A percentile compares a stretch with the other conserved stretches of the same genome.
These are phyloP conservation scores for Bruguiera sexangula DNA, from an alignment of 345 rosid species.

Conservation along the genomic window DNA sequence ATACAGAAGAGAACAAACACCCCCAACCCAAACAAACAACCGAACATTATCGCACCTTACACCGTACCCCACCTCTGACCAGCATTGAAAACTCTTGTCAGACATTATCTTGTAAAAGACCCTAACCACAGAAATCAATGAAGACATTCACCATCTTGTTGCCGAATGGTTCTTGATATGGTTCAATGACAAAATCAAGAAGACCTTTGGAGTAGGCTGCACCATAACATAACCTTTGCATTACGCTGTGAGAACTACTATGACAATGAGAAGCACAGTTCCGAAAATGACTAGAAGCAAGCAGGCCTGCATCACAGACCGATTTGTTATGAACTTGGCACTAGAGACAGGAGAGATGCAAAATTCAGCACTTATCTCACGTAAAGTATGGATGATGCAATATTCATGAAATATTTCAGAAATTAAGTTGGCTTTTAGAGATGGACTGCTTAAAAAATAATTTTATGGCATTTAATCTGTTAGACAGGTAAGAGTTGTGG, in stretches of 20 bases:
- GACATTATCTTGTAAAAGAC: conserved; percentile 4
- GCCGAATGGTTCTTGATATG: conserved; percentile 12
- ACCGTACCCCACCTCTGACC: conserved; percentile 21
- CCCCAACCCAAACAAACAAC: conserved; percentile 8
- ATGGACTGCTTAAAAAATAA: neutral
- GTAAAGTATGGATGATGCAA: neutral
- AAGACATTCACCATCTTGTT: conserved; percentile 9
- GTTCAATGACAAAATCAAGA: neutral
- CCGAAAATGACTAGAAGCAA: conserved; percentile 91
- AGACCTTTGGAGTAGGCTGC: conserved; percentile 29
- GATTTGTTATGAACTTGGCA: too few relatives aligned
- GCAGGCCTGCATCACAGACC: conserved; percentile 55
- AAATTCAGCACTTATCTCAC: neutral
- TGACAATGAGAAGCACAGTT: conserved; percentile 71
- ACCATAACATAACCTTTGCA: neutral
- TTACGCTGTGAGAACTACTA: conserved; percentile 69
- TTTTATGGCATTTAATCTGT: neutral
- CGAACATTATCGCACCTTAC: conserved; percentile 5
- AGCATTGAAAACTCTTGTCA: conserved; percentile 16
- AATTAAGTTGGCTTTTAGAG: neutral
- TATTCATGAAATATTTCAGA: neutral
- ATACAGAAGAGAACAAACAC: conserved; percentile 2
- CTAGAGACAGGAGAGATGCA: too few relatives aligned
- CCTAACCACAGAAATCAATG: conserved; percentile 10
- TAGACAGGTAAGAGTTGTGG: neutral